Evolutionary conservation across 2,329 filamentous ascomycete species (phyloP).

Genomic region (Trichoderma polysporum): DNA sequence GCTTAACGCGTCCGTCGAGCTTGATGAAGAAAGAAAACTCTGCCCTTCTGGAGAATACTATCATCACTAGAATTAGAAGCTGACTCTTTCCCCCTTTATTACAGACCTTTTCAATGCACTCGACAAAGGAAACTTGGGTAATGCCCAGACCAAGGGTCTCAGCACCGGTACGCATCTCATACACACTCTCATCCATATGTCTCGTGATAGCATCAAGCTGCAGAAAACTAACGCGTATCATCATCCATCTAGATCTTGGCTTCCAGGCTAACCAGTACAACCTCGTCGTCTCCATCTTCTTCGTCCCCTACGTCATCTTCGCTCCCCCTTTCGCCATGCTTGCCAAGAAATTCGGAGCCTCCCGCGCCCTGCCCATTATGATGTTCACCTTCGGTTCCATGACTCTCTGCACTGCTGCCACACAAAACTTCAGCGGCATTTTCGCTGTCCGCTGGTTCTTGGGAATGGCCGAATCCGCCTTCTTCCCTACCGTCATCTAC

Average conservation of each 20-base stretch:
- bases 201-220: not conserved
- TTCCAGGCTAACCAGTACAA: conserved; percentile 68
- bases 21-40: not conserved
- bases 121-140: conserved; percentile 46
- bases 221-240: not conserved
- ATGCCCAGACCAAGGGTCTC: conserved; percentile 56
- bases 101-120: conserved; percentile 49
- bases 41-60: not conserved
- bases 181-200: not conserved
- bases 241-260: conserved; percentile 37
- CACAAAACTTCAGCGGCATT: conserved; percentile 49
- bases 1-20: not conserved
- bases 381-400: conserved; percentile 72
- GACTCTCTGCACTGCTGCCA: conserved; percentile 59
- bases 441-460: conserved; percentile 51
- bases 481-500: conserved; percentile 55
- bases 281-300: conserved; percentile 70
- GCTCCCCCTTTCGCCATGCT: conserved; percentile 60
- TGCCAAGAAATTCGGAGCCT: conserved; percentile 69
- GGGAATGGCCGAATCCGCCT: conserved; percentile 56
- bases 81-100: not conserved
- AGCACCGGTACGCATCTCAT: conserved; percentile 31
- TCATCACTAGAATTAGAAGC: not conserved
- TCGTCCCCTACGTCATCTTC: conserved; percentile 71
- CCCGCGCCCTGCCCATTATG: conserved; percentile 64